These are phyloP conservation scores for Metschnikowia rubicola DNA, from an alignment of 805 yeast species.

Conservation along the genomic window DNA sequence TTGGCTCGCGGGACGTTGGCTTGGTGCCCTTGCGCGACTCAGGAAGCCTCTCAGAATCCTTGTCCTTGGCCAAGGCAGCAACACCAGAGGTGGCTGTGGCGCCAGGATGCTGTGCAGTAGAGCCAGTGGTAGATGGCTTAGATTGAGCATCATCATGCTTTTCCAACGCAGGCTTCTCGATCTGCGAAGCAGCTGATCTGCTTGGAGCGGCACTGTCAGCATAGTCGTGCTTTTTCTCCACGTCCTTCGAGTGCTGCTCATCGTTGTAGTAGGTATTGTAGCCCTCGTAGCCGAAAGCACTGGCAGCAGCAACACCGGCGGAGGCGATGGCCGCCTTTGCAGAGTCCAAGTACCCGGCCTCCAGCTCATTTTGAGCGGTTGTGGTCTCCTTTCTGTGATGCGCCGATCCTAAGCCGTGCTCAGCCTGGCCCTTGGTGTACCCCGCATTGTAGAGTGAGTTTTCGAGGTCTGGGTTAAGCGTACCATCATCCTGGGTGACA, in stretches of 20 bases:
- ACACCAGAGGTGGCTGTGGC: not conserved
- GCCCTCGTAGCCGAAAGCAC: slow-evolving; percentile 20
- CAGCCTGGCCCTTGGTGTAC: slow-evolving; percentile 4
- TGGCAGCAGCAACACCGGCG: slow-evolving; percentile 22
- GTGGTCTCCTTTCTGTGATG: not conserved
- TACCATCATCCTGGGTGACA: not conserved
- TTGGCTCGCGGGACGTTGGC: not conserved
- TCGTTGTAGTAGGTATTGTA: slow-evolving; percentile 15
- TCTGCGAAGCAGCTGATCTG: not conserved
- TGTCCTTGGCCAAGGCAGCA: not conserved
- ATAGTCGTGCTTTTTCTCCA: not conserved
- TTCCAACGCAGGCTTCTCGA: not conserved
- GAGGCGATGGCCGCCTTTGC: slow-evolving; percentile 18
- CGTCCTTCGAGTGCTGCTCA: slow-evolving; percentile 5
- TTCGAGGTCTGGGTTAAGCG: slow-evolving; percentile 5
- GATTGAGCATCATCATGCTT: not conserved
- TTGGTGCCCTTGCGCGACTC: not conserved
- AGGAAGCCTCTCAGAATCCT: not conserved
- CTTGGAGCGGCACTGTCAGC: not conserved
- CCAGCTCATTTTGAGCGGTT: not conserved
- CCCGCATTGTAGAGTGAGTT: slow-evolving; percentile 8
- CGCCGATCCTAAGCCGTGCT: not conserved
- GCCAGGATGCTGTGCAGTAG: not conserved
- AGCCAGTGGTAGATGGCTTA: not conserved
- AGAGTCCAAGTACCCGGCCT: slow-evolving; percentile 11